phyloP scores from a whole-genome alignment of 2,329 filamentous ascomycete genomes.

The Ilyonectria robusta region DNA sequence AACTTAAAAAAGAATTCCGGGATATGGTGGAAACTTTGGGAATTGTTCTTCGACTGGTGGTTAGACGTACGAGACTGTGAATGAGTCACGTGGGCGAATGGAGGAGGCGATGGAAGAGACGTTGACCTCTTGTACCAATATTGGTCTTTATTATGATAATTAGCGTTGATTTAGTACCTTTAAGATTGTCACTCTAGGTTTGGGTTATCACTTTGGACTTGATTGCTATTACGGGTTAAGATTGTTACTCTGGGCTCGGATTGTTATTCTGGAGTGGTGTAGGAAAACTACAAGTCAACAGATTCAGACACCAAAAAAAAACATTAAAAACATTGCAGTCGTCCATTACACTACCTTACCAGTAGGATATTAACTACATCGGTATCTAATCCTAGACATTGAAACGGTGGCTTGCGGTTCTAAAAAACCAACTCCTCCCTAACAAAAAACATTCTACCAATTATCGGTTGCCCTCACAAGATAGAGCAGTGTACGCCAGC shows the following conservation, averaged over 20 bases:
- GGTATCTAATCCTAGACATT: conserved; percentile 1
- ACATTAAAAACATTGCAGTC: not conserved
- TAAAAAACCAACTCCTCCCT: conserved; percentile 6
- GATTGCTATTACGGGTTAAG: too few relatives aligned
- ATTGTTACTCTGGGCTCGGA: too few relatives aligned
- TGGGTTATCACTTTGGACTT: not conserved
- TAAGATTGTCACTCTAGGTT: not conserved
- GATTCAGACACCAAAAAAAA: not conserved
- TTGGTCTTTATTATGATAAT: too few relatives aligned
- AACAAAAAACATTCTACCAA: not conserved
- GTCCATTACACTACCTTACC: not conserved
- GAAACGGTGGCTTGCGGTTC: not conserved
- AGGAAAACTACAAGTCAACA: not conserved
- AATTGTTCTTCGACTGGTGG: too few relatives aligned
- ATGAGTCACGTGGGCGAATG: too few relatives aligned
- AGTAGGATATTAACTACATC: not conserved
- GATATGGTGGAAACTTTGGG: not conserved
- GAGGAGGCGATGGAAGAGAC: too few relatives aligned
- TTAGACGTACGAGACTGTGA: too few relatives aligned
- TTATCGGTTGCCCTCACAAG: not conserved
- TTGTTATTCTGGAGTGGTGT: not conserved
- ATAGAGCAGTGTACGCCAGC: conserved; percentile 5
- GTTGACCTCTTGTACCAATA: too few relatives aligned
- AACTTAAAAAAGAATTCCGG: not conserved
- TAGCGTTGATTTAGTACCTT: too few relatives aligned